Base-by-base conservation (phyloP, 2,329 filamentous ascomycete genomes). In the Chrysosporium keratinophilum region DNA sequence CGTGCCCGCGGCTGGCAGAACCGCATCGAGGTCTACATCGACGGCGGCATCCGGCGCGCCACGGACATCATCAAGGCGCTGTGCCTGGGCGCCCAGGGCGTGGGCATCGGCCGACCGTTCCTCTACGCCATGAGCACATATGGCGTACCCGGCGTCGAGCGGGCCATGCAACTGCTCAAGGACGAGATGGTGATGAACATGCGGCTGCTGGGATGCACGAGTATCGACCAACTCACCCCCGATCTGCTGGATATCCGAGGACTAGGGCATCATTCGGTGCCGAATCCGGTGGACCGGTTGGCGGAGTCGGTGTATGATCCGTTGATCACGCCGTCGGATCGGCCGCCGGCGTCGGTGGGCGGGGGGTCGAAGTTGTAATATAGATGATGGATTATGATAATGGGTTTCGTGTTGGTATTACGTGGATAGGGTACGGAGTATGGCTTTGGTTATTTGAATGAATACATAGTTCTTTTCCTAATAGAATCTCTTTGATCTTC, bases 181-280 rank as follows among this genome's bases (percentile, higher is more conserved):
- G 93, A 97, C 65, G 93, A 98, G 78, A 87, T 98, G 81, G 89
- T 94, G 74, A 97, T 97, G 91, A 93, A 91, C 66, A 97, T 98
- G 93, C 82, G 93, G 5, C 74, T 98, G 58, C 88, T 98, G 61
- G 93, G 93, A 9, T 87, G 83, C 56, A 80, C 78, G 17, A 83
- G 72, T 56, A 70, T 98, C 33, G 81, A 82, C 35, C 83, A 98
- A 61, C 73, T 98, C 58, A 87, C 86, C 58, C 85, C 90, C 0
- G 83, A 82, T 23, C 73, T 98, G 69, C 69, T 98, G 17, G 93
- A 98, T 67, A 80, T 81, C 0, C 76, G 85, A 57, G 87, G 84
- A 61, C 49, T 66, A 14, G 76, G 72, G 59, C 74, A 76, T 59
- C 84, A 86, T 63, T 74, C 71, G 11, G 76, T 79, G 1, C 63